Conservation (phyloP, 2,329 filamentous ascomycete genomes). For the Penicillium brevicompactum region DNA sequence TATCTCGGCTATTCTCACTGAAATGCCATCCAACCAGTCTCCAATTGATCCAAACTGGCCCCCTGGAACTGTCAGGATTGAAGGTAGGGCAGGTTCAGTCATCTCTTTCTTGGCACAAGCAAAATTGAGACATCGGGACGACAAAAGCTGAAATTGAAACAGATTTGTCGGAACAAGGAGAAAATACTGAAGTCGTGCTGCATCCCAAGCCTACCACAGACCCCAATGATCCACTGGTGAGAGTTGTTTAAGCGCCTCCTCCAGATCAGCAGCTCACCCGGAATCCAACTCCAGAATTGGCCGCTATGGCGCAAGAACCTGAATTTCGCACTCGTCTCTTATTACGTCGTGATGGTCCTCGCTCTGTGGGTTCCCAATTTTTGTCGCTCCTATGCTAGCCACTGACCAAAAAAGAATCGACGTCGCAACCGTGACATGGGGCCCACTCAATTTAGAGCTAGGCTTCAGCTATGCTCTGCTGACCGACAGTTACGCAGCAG, state of each 20-base stretch:
- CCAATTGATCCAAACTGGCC: slow-evolving; percentile 21
- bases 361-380: slow-evolving; percentile 20
- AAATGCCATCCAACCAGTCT: background rate
- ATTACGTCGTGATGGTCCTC: slow-evolving; percentile 32
- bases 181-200: slow-evolving; percentile 16
- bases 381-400: background rate
- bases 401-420: slow-evolving; percentile 25
- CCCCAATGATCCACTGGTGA: slow-evolving; percentile 32
- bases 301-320: slow-evolving; percentile 27
- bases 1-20: background rate
- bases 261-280: background rate
- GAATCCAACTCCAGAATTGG: slow-evolving; percentile 21
- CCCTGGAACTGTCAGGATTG: slow-evolving; percentile 21
- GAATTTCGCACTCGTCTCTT: slow-evolving; percentile 29
- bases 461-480: slow-evolving; percentile 45
- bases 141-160: background rate
- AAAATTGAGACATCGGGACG: too few species aligned
- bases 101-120: background rate
- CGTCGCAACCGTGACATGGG: slow-evolving; percentile 47
- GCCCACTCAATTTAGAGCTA: slow-evolving; percentile 45
- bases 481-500: slow-evolving; percentile 51
- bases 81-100: slow-evolving; percentile 6
- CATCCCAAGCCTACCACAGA: slow-evolving; percentile 29
- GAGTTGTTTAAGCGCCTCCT: background rate
- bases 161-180: slow-evolving; percentile 6